Conservation (phyloP, 208 protist genomes). For the Leptomonas pyrrhocoris region DNA sequence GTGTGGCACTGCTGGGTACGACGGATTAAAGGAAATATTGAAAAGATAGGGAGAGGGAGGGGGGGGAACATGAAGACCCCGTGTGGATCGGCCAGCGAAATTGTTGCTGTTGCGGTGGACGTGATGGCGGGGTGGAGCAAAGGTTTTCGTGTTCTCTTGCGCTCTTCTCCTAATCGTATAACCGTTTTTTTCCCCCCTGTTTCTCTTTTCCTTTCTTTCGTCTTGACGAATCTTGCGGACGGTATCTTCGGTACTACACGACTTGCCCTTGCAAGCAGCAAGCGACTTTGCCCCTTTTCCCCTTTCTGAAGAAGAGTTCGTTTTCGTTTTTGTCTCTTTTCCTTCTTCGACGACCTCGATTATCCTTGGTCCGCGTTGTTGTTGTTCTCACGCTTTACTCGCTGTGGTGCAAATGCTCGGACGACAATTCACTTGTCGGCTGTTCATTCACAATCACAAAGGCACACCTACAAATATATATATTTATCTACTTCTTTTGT, state of each 20-base stretch:
- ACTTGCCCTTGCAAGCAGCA: no score
- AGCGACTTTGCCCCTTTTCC: no score
- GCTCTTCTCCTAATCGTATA: no score
- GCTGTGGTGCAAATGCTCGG: background rate
- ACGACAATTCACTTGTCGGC: no score
- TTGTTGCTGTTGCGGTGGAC: constrained; percentile 14
- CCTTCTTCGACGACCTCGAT: no score
- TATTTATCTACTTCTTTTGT: background rate
- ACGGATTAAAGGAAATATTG: constrained; percentile 45
- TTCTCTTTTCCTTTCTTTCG: no score
- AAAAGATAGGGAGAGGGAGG: background rate
- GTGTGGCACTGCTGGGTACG: constrained; percentile 91
- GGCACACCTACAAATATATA: background rate
- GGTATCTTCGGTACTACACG: no score
- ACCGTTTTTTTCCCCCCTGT: no score
- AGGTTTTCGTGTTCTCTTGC: no score
- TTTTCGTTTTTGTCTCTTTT: no score
- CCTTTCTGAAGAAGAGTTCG: no score
- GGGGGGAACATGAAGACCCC: background rate
- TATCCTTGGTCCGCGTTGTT: background rate
- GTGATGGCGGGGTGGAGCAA: background rate
- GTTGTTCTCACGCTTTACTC: background rate
- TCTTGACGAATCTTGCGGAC: no score
- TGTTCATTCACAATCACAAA: background rate
- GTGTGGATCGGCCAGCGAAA: background rate